Conservation (phyloP, 768 basidiomycete genomes). For the Boletus rex-veris region DNA sequence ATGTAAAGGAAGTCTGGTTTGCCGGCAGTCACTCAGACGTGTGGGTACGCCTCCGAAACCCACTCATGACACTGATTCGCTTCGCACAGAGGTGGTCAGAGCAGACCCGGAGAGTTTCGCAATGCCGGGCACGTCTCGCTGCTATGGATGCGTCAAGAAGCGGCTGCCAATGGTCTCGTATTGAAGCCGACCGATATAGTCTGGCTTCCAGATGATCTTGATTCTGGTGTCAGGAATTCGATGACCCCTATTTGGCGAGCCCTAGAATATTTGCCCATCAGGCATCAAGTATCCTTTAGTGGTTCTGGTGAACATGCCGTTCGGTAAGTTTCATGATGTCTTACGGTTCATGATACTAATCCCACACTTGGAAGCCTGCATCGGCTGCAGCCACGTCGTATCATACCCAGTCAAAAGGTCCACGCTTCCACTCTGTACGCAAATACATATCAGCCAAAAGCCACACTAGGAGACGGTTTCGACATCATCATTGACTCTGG, state of each 20-base stretch:
- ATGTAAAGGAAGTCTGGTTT: constrained; percentile 65
- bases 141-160: constrained; percentile 35
- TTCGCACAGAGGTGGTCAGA: constrained; percentile 19
- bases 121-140: constrained; percentile 27
- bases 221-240: constrained; percentile 20
- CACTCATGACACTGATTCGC: not conserved
- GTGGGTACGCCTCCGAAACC: constrained; percentile 11
- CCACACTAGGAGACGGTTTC: constrained; percentile 21
- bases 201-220: constrained; percentile 26
- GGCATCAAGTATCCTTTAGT: constrained; percentile 20
- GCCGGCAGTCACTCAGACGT: constrained; percentile 42
- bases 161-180: constrained; percentile 21
- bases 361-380: constrained; percentile 8
- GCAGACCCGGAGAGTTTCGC: constrained; percentile 14
- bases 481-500: constrained; percentile 8
- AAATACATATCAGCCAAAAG: constrained; percentile 18
- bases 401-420: constrained; percentile 27
- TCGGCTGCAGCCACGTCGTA: constrained; percentile 21
- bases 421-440: constrained; percentile 24
- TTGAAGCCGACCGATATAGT: constrained; percentile 26
- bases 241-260: constrained; percentile 17
- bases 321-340: constrained; percentile 7
- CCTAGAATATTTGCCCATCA: constrained; percentile 23
- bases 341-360: not conserved
- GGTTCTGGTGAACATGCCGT: constrained; percentile 13